Evolutionary conservation across 2,329 filamentous ascomycete genomes (phyloP).

Genomic region (Madurella mycetomatis): DNA sequence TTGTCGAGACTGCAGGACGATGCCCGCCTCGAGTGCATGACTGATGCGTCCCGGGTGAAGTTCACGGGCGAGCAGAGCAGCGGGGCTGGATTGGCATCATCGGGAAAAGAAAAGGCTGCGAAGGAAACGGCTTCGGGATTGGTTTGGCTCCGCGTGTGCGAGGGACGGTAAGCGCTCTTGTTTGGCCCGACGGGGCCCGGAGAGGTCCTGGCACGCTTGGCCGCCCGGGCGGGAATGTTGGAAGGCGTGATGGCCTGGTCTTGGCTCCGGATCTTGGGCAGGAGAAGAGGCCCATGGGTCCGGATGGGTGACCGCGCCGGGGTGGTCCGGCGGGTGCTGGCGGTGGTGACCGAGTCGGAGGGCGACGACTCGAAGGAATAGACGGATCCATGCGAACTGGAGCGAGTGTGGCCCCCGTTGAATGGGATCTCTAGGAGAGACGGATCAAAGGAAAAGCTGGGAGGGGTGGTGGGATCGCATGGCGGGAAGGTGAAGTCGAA

Average conservation of each 20-base stretch:
- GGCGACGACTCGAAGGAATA: conserved; percentile 64
- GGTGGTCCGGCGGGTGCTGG: conserved; percentile 61
- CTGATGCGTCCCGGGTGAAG: conserved; percentile 44
- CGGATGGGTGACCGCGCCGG: conserved; percentile 66
- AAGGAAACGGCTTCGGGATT: conserved; percentile 54
- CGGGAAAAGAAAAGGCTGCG: conserved; percentile 39
- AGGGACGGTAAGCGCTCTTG: conserved; percentile 37
- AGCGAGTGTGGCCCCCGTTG: conserved; percentile 54
- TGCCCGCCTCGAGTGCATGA: conserved; percentile 50
- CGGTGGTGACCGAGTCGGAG: conserved; percentile 55
- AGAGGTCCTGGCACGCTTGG: conserved; percentile 56
- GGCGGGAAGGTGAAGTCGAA: conserved; percentile 58
- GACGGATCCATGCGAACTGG: conserved; percentile 61
- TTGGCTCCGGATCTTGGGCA: conserved; percentile 82
- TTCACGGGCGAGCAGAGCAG: conserved; percentile 64
- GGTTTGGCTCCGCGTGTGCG: conserved; percentile 56
- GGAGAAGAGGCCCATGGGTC: conserved; percentile 72
- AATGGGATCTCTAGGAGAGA: conserved; percentile 53
- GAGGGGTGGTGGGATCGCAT: conserved; percentile 48
- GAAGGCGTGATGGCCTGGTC: conserved; percentile 68
- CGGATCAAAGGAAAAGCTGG: conserved; percentile 52
- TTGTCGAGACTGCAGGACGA: conserved; percentile 67
- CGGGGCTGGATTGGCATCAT: conserved; percentile 35
- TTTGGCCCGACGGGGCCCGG: conserved; percentile 35
- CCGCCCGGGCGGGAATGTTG: conserved; percentile 47